These are phyloP conservation scores for Cercospora sp. DNA, from an alignment of 2,329 filamentous ascomycete genomes.

Conservation along the genomic window DNA sequence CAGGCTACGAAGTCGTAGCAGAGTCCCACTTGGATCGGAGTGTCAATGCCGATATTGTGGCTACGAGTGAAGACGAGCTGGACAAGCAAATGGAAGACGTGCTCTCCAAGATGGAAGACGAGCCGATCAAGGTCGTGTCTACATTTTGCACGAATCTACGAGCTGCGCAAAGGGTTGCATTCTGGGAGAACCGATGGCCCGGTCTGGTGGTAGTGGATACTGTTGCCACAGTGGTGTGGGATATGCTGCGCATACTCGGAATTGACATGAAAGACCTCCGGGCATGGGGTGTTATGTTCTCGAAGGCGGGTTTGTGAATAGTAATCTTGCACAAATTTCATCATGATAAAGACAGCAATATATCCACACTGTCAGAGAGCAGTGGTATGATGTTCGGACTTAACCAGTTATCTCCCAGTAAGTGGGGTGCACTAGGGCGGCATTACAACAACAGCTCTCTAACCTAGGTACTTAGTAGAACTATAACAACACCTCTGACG, in stretches of 20 bases:
- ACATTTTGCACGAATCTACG: constrained; percentile 50
- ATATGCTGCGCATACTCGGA: constrained; percentile 41
- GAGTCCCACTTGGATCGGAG: constrained; percentile 41
- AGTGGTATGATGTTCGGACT: background rate
- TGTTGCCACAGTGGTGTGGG: constrained; percentile 46
- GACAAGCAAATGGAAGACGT: constrained; percentile 36
- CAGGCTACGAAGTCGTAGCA: constrained; percentile 39
- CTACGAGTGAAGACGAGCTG: constrained; percentile 37
- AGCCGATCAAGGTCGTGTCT: constrained; percentile 38
- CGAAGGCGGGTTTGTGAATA: constrained; percentile 3
- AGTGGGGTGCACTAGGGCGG: background rate
- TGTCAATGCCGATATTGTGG: constrained; percentile 44
- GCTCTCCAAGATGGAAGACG: constrained; percentile 27
- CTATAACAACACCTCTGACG: background rate
- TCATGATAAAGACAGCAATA: background rate
- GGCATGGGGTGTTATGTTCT: constrained; percentile 43
- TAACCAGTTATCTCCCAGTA: background rate
- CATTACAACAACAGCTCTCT: background rate
- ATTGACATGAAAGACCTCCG: constrained; percentile 36
- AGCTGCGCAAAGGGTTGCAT: constrained; percentile 42
- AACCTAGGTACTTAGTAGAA: background rate
- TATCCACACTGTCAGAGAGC: background rate
- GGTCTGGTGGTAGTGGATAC: constrained; percentile 45
- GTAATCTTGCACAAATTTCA: background rate
- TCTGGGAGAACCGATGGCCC: constrained; percentile 43